Base-by-base conservation (phyloP, 768 basidiomycete genomes). In the Multifurca ochricompacta region DNA sequence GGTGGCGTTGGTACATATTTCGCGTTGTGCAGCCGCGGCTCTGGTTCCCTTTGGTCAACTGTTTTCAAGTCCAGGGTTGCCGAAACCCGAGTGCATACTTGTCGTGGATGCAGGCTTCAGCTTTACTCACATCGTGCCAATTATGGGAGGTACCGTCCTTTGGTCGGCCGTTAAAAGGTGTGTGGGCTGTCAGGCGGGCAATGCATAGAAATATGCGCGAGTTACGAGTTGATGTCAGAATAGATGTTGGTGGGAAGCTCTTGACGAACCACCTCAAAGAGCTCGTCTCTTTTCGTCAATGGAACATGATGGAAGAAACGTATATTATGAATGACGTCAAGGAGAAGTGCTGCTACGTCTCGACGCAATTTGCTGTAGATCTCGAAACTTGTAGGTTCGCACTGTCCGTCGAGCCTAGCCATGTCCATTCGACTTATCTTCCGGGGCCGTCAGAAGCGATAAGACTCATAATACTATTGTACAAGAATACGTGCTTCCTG, bases 241-340 rank as follows among this genome's bases (percentile, higher is more conserved):
- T 98, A 68, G 92, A 96, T 65, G 84, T 96, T 16, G 94, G 95
- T 48, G 95, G 94, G 43, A 96, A 98, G 71, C 77, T 98, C 9
- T 69, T 98, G 53, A 97, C 94, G 23, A 97, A 98, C 69, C 89
- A 95, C 48, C 78, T 98, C 21, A 96, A 96, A 66, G 90, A 94
- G 65, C 77, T 94, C 41, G 81, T 94, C 5, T 95, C 92, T 11
- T 97, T 88, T 68, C 83, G 95, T 40, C 94, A 97, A 66, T 97
- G 91, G 89, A 91, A 97, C 68, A 91, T 97, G 89, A 93, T 94
- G 84, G 92, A 96, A 64, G 87, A 97, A 68, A 94, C 91, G 2
- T 81, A 86, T 67, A 87, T 97, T 65, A 85, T 96, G 75, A 93
- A 95, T 71, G 79, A 87, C 63, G 86, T 91, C 63, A 93, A 95